Base-by-base conservation (phyloP, 192 early-diverging fungal genomes). In the Umbelopsis isabellina region DNA sequence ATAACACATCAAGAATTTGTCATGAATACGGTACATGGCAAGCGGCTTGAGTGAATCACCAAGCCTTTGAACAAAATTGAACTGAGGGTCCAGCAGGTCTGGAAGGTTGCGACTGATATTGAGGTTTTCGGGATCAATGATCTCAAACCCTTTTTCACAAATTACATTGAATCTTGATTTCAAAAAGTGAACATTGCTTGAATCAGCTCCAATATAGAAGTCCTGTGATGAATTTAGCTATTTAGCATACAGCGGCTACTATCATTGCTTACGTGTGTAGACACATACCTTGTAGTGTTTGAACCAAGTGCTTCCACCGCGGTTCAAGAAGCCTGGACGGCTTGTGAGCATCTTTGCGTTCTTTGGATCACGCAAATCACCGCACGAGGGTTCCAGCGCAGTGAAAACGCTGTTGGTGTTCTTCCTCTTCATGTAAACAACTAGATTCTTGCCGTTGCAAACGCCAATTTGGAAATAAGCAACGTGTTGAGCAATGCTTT, bases 111-210 rank as follows among this genome's bases (percentile, higher is more conserved):
- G 93, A 3, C 91, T 95, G 41, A 72, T 66, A 47, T 91, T 91
- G 49, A 96, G 83, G 15, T 93, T 91, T 8, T 93, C 90, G 65
- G 95, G 79, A 77, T 98, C 93, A 27, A 99, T 92, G 41, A 99
- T 85, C 77, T 99, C 96, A 79, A 99, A 99, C 4, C 97, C 96
- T 73, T 95, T 94, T 46, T 85, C 85, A 78, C 95, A 95, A 20
- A 93, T 96, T 6, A 99, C 92, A 80, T 90, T 93, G 20, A 99
- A 78, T 46, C 90, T 94, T 20, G 90, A 90, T 35, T 89, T 90
- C 72, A 97, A 80, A 72, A 95, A 96, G 73, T 97, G 92, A 65
- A 99, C 81, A 37, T 91, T 91, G 23, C 83, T 92, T 15, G 93
- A 87, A 80, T 98, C 95, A 18, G 92, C 87, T 25, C 94, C 93